Percentiles rank a stretch among this genome's conserved stretches.
These are phyloP conservation scores for Lyophyllum semitale DNA, from an alignment of 768 basidiomycete genomes.

Conservation along the genomic window DNA sequence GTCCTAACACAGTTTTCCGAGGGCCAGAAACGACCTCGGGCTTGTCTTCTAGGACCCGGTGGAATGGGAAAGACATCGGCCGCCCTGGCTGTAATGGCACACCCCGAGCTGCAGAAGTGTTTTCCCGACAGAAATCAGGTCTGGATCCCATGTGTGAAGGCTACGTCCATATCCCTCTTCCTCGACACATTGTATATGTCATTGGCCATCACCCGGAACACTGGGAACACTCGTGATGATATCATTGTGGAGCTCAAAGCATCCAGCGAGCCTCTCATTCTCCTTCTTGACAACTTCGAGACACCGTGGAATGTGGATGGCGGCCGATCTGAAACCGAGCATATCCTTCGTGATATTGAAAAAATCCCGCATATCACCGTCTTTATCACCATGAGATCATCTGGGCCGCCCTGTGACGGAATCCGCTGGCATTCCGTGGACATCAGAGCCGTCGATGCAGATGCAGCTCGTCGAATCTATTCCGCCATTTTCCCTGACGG, in stretches of 20 bases:
- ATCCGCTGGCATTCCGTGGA: slow-evolving; percentile 21
- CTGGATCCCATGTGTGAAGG: slow-evolving; percentile 36
- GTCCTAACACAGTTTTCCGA: slow-evolving; percentile 1
- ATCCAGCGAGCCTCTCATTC: neutral
- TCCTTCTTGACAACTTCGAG: slow-evolving; percentile 43
- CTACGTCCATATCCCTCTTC: slow-evolving; percentile 23
- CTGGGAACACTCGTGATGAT: slow-evolving; percentile 19
- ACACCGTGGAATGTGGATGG: slow-evolving; percentile 37
- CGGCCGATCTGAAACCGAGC: slow-evolving; percentile 20
- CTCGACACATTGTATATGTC: slow-evolving; percentile 19
- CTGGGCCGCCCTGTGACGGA: slow-evolving; percentile 26
- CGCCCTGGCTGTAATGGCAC: slow-evolving; percentile 33
- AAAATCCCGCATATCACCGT: slow-evolving; percentile 13
- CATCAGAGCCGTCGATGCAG: slow-evolving; percentile 16
- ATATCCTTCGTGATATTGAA: neutral
- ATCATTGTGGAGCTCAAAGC: slow-evolving; percentile 20
- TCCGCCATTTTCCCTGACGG: slow-evolving; percentile 17
- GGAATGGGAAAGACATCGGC: too few species aligned
- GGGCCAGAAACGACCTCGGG: slow-evolving; percentile 2
- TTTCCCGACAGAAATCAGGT: too few species aligned
- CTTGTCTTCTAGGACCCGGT: slow-evolving; percentile 27
- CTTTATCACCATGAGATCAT: too few species aligned
- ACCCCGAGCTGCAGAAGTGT: slow-evolving; percentile 16
- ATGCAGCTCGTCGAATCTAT: slow-evolving; percentile 23
- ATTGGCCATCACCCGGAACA: slow-evolving; percentile 21